Evolutionary conservation across 352 stramenopile species (phyloP), one percentile per base, ranked within the genome.

Genomic region (Peronospora belbahrii): DNA sequence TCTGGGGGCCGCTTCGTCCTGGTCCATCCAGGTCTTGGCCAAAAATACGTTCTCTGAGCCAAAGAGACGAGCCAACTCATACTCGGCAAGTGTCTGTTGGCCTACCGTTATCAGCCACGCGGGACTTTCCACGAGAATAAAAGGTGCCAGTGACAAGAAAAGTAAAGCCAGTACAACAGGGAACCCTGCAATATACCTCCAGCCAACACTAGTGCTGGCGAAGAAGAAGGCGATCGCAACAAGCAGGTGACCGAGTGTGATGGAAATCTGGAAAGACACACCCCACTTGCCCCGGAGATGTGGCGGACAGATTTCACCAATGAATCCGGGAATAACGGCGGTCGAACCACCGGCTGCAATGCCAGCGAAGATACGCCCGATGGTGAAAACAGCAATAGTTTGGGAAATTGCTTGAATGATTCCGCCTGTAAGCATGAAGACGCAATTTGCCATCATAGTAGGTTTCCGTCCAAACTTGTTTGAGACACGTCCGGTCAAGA

Each of bases 141-240:
- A 70, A 9, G 58, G 59, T n/a, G 64, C 52, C 3, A 76, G 14
- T 0, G 31, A 39, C 10, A 83, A 24, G 46, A 77, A 74, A 6
- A 66, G 7, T 2, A 55, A 43, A 3, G 58, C 70, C 22, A 70
- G 37, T 17, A 77, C 32, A 6, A 72, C 44, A 13, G 68, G 70
- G 15, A 74, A 76, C 0, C 48, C 67, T 1, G 66, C 63, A 13
- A 83, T 79, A 25, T 70, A 71, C 9, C 77, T 61, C 74, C 74
- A 86, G 13, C 74, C 69, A 4, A 14, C 45, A 30, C 56, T 62
- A 0, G 63, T 73, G 39, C 74, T 62, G 6, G 67, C 61, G 40
- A 83, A 68, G 50, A 73, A 82, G 35, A 75, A 81, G 6, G 74
- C 63, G 27, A 64, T 64, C 0, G 52, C 56, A 14, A 75, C 62